phyloP scores from a whole-genome alignment of 441 rosid genomes.

The Eutrema salsugineum region DNA sequence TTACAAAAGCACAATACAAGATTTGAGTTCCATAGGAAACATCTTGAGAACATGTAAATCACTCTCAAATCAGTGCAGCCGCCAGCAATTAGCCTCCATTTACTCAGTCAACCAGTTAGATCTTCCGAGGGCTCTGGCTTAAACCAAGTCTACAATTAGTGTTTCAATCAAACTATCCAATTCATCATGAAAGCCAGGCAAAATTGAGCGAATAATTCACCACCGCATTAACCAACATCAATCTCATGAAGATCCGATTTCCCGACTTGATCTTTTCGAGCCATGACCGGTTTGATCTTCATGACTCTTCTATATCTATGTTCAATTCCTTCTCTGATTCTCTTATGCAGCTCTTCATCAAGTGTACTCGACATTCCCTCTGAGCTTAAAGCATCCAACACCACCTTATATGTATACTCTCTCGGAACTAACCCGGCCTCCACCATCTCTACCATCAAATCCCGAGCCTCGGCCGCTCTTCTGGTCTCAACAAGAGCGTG shows the following conservation, averaged over 20 bases:
- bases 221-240: not conserved
- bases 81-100: not conserved
- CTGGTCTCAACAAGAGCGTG: slow-evolving; percentile 74
- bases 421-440: slow-evolving; percentile 64
- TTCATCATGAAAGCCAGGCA: not conserved
- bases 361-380: slow-evolving; percentile 33
- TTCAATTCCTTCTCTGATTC: slow-evolving; percentile 45
- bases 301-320: slow-evolving; percentile 50
- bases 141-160: not conserved
- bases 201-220: not conserved
- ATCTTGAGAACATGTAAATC: not conserved
- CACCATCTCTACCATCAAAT: slow-evolving; percentile 64
- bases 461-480: slow-evolving; percentile 50
- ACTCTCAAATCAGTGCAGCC: not conserved
- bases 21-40: not conserved
- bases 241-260: not conserved
- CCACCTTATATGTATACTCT: slow-evolving; percentile 65
- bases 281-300: slow-evolving; percentile 56
- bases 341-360: slow-evolving; percentile 40
- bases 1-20: slow-evolving; percentile 15
- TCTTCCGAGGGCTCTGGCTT: not conserved
- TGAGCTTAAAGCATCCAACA: slow-evolving; percentile 47
- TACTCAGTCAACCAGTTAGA: not conserved
- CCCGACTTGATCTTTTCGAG: slow-evolving; percentile 5
- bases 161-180: not conserved